Base-by-base conservation (phyloP, 2,329 filamentous ascomycete species). In the Taxawa tesnikishii region DNA sequence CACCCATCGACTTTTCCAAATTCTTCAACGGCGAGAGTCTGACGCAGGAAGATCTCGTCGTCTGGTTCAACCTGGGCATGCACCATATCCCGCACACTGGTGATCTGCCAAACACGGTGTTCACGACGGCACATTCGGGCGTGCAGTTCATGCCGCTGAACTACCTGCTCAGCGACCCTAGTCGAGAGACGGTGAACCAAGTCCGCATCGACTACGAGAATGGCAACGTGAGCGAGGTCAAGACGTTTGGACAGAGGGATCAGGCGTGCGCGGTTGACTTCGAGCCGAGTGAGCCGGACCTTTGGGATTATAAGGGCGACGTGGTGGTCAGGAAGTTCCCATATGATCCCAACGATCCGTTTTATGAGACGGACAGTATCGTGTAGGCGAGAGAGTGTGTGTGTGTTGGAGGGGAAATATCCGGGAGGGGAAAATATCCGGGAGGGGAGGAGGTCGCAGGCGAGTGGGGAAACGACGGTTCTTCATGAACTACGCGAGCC, bases 31-130 rank as follows among this genome's bases (percentile, higher is more conserved):
- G 52, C 28, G 59, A 67, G 43, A 49, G 39, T 7, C 44, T 65
- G 3, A 42, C 49, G 25, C 54, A 66, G 33, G 58, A 63, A 43
- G 62, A 65, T 33, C 36, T 67, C 9, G 67, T 71, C 3, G 32
- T 72, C 9, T 73, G 63, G 59, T 56, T 73, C 37, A 73, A 68
- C 36, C 43, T 68, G 6, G 70, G 70, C 11, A 73, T 68, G 63
- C 68, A 74, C 42, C 70, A 74, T 43, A 49, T 71, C n/a, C 65
- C 69, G 7, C 62, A 68, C 42, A 64, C 67, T 2, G 60, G 59
- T 13, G 67, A 70, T 41, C 45, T 72, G 9, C 68, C 68, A 12
- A 70, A 69, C 42, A 72, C 68, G 0, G 58, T 70, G 31, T 59
- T 63, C 46, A 65, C 60, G 11, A 59, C 59, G 7, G 62, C 63